These are phyloP conservation scores for Capsicum baccatum DNA, from an alignment of 257 asterid genomes.

Conservation along the genomic window DNA sequence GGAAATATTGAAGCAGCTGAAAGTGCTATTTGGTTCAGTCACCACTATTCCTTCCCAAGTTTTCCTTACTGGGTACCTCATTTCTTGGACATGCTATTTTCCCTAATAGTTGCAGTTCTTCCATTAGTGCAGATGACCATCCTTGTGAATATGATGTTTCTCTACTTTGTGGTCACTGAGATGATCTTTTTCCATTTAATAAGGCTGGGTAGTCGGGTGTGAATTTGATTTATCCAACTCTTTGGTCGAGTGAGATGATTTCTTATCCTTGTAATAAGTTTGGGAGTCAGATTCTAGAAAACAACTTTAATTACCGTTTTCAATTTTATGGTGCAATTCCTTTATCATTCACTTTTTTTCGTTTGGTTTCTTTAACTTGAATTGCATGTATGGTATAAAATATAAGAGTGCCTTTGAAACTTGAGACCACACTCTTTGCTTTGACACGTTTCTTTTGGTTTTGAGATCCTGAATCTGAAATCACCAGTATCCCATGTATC, in stretches of 20 bases:
- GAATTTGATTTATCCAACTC: neutral
- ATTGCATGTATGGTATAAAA: neutral
- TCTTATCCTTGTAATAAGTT: neutral
- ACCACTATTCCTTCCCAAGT: conserved; percentile 66
- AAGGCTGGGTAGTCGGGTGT: neutral
- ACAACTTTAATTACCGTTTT: conserved; percentile 19
- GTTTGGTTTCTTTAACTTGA: neutral
- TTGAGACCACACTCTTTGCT: conserved; percentile 11
- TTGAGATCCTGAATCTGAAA: conserved; percentile 14
- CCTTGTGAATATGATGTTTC: conserved; percentile 21
- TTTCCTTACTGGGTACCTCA: conserved; percentile 68
- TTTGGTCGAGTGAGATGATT: conserved; percentile 5
- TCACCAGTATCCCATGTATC: conserved; percentile 13
- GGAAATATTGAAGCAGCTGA: conserved; percentile 72
- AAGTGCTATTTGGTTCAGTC: conserved; percentile 64
- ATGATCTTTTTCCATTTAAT: neutral
- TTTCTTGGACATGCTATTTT: conserved; percentile 27
- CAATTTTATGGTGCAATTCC: neutral
- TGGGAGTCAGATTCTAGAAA: neutral
- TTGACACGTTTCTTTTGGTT: conserved; percentile 26
- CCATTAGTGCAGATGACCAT: neutral
- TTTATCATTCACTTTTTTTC: conserved; percentile 14
- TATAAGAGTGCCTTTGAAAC: neutral
- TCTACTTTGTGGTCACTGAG: conserved; percentile 9
- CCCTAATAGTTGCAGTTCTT: conserved; percentile 5